These are phyloP conservation scores for Neurospora pannonica DNA, from an alignment of 495 filamentous ascomycete genomes.

Conservation along the genomic window DNA sequence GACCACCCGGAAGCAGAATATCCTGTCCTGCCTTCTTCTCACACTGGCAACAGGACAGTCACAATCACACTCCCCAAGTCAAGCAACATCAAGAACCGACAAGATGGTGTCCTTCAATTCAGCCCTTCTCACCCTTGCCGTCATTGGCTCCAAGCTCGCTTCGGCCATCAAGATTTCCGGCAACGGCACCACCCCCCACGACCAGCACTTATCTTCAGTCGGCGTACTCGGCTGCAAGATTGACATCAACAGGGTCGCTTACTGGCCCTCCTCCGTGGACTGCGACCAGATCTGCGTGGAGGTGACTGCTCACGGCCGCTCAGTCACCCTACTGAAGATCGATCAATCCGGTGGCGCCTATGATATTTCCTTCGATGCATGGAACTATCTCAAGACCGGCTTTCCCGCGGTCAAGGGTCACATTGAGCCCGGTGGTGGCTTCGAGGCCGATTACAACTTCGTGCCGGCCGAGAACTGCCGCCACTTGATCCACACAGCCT, in stretches of 20 bases:
- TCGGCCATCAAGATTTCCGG: not conserved
- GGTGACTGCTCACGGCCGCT: conserved; percentile 25
- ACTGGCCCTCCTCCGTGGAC: conserved; percentile 32
- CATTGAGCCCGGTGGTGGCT: conserved; percentile 23
- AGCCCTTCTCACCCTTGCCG: not conserved
- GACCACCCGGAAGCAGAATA: not conserved
- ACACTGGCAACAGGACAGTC: not conserved
- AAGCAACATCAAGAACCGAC: not conserved
- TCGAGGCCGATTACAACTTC: conserved; percentile 25
- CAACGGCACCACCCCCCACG: conserved; percentile 30
- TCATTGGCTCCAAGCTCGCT: not conserved
- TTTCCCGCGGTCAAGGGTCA: conserved; percentile 14
- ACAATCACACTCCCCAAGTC: not conserved
- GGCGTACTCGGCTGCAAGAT: conserved; percentile 39
- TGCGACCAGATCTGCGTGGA: conserved; percentile 36
- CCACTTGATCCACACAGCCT: conserved; percentile 22
- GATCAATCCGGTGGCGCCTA: conserved; percentile 33
- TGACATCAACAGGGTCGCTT: conserved; percentile 32
- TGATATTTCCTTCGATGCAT: conserved; percentile 36
- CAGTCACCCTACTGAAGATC: conserved; percentile 30
- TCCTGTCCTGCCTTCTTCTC: not conserved
- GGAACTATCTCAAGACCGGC: conserved; percentile 33
- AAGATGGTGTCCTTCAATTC: not conserved
- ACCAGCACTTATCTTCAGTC: conserved; percentile 31
- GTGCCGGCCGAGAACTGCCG: conserved; percentile 22